Base-by-base conservation (phyloP, 257 asterid genomes). In the Osmanthus fragrans region DNA sequence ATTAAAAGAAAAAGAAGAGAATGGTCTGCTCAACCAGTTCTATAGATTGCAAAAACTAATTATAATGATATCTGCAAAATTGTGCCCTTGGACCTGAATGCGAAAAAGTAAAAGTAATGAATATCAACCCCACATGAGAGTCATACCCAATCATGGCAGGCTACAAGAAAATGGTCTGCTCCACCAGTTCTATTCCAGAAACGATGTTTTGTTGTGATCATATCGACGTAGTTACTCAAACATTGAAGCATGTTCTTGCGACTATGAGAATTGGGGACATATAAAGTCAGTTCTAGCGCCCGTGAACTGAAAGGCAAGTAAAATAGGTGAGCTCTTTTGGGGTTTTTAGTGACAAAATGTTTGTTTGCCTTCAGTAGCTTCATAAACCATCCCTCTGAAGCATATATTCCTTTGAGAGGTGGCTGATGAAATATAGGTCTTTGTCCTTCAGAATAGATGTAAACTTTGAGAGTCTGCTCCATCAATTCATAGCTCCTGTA, bases 371-470 rank as follows among this genome's bases (percentile, higher is more conserved):
- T 83, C 47, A 93, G 85, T 73, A 83, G 86, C 89, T 90, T 91
- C 92, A 93, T 86, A 86, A 93, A 93, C 97, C 97, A 93, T 37
- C 98, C 98, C 82, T 93, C 98, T 0, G 96, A 90, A 49, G 97
- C 97, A 39, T 93, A 93, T 81, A 91, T 93, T 78, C 97, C 97
- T 83, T 89, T 89, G 45, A 90, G 94, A 60, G 90, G 87, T 21
- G 96, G 91, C 47, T 84, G 90, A 78, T 93, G 98, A 82, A 92
- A 90, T 81, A 93, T 80, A 10, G 98, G 98, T 19, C 81, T 84
- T 76, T 89, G 86, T 10, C 98, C 98, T 85, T 93, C 98, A 3
- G 83, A 39, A 23, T 93, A 93, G 72, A 87, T 82, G 76, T 91
- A 93, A 58, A 93, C 91, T 86, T 91, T 91, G 66, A 93, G 89